A percentile compares a stretch with the other conserved stretches of the same genome.
phyloP scores from a whole-genome alignment of 2,329 filamentous ascomycete genomes.

The Colletotrichum gigasporum region DNA sequence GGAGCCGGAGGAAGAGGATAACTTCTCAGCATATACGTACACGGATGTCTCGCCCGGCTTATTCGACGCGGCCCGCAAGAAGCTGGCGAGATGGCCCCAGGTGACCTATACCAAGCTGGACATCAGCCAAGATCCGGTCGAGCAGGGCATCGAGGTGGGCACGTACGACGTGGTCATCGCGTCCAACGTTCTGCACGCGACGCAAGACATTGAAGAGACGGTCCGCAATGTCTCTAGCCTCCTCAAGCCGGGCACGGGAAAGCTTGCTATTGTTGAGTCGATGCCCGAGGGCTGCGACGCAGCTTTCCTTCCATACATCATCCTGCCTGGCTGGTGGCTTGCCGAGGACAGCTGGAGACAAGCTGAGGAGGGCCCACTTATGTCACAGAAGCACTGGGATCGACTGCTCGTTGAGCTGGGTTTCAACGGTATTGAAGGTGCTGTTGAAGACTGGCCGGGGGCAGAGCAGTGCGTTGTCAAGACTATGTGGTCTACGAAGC shows the following conservation, averaged over 20 bases:
- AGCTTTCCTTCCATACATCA: conserved; percentile 40
- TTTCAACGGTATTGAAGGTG: conserved; percentile 30
- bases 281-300: conserved; percentile 33
- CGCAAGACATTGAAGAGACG: conserved; percentile 33
- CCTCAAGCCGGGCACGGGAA: conserved; percentile 43
- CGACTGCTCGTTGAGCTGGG: conserved; percentile 36
- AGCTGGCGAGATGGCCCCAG: conserved; percentile 31
- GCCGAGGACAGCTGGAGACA: conserved; percentile 39
- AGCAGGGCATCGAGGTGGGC: conserved; percentile 38
- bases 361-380: conserved; percentile 37
- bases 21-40: conserved; percentile 37
- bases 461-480: background rate
- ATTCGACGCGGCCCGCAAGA: conserved; percentile 37
- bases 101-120: conserved; percentile 40
- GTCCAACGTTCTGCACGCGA: conserved; percentile 41
- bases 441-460: conserved; percentile 1
- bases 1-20: background rate
- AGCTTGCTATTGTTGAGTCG: conserved; percentile 30
- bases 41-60: conserved; percentile 42
- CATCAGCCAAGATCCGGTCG: conserved; percentile 38
- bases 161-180: conserved; percentile 41
- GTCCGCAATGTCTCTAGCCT: conserved; percentile 36
- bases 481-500: background rate
- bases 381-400: conserved; percentile 37
- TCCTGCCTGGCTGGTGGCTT: conserved; percentile 46